Evolutionary conservation across 345 rosid species (phyloP).

Genomic region (Eucalyptus regnans): DNA sequence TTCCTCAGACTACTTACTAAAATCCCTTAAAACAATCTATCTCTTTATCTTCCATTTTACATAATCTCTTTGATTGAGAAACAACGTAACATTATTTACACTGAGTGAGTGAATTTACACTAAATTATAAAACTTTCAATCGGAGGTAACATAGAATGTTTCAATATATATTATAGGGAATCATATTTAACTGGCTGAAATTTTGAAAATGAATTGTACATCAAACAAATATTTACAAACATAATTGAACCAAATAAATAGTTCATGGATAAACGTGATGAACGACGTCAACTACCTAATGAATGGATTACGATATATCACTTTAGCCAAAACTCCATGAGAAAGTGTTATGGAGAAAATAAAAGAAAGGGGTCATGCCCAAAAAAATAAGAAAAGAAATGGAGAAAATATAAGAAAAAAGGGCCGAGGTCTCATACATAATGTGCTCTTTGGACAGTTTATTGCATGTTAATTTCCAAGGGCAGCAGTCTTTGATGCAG

Average conservation of each 20-base stretch:
- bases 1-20: neutral
- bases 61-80: fast-evolving
- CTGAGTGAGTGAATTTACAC: neutral
- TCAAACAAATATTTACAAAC: neutral
- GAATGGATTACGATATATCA: neutral
- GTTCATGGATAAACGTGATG: fast-evolving
- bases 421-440: neutral
- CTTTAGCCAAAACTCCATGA: neutral
- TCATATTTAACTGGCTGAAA: fast-evolving
- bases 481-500: neutral
- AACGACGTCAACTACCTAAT: neutral
- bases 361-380: neutral
- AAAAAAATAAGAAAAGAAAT: neutral
- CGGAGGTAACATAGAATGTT: fast-evolving
- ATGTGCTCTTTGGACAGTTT: neutral
- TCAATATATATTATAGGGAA: fast-evolving
- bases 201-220: neutral
- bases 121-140: fast-evolving
- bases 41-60: neutral
- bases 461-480: neutral
- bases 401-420: neutral
- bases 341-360: fast-evolving
- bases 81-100: neutral
- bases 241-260: neutral
- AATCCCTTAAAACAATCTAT: neutral